phyloP scores from a whole-genome alignment of 495 filamentous ascomycete genomes.

The Podospora anserina region DNA sequence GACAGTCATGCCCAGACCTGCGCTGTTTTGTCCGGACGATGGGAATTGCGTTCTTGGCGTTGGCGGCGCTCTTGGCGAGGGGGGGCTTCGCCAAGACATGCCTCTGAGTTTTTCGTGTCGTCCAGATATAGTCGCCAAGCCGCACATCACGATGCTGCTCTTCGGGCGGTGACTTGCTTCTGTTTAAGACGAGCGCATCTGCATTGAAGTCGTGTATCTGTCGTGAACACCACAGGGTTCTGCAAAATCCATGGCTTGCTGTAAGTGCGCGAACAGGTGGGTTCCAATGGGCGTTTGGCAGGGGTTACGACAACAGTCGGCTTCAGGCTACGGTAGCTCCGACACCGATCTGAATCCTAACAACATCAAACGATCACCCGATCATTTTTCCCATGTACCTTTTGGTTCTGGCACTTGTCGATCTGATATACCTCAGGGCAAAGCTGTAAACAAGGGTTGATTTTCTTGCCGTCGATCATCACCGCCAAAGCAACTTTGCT shows the following conservation, averaged over 20 bases:
- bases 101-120: neutral
- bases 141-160: neutral
- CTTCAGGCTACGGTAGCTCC: neutral
- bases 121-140: neutral
- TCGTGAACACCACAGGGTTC: neutral
- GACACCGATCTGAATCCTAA: neutral
- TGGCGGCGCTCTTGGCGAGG: neutral
- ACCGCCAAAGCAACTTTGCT: neutral
- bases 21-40: neutral
- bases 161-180: neutral
- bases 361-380: too few species aligned
- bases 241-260: neutral
- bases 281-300: neutral
- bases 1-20: neutral
- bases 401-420: too few species aligned
- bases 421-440: too few species aligned
- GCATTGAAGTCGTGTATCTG: neutral
- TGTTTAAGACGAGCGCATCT: neutral
- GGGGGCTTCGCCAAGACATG: neutral
- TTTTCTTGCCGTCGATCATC: neutral
- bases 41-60: neutral
- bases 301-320: neutral
- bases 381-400: too few species aligned
- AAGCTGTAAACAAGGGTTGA: too few species aligned
- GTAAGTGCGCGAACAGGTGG: neutral